Evolutionary conservation across 176 grass and related monocot genomes (phyloP).

Genomic region (Canna indica): DNA sequence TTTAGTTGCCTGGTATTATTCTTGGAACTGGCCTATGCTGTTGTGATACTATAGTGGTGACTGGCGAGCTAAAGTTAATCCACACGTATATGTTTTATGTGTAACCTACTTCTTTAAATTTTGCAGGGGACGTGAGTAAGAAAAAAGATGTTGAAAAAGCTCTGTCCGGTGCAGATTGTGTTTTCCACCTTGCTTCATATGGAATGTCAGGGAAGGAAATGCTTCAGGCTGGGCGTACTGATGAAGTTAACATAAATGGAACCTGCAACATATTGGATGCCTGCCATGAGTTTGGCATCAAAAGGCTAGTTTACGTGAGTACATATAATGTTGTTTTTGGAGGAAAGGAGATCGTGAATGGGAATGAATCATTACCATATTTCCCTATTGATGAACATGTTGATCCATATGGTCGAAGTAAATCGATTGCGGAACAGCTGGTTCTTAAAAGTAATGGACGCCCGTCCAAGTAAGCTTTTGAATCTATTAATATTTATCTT

Average conservation of each 20-base stretch:
- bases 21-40: background rate
- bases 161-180: slow-evolving; percentile 42
- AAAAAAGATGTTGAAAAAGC: slow-evolving; percentile 50
- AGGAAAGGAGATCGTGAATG: slow-evolving; percentile 59
- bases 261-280: slow-evolving; percentile 67
- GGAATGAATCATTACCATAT: slow-evolving; percentile 63
- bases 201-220: slow-evolving; percentile 97
- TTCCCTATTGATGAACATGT: slow-evolving; percentile 75
- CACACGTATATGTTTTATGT: background rate
- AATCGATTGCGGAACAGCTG: slow-evolving; percentile 77
- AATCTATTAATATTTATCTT: background rate
- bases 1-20: background rate
- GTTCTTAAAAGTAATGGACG: slow-evolving; percentile 74
- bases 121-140: slow-evolving; percentile 54
- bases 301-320: slow-evolving; percentile 83
- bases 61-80: background rate
- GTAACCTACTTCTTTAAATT: background rate
- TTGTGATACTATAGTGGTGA: background rate
- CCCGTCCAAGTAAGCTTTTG: slow-evolving; percentile 55
- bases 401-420: slow-evolving; percentile 81
- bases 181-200: slow-evolving; percentile 87
- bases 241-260: slow-evolving; percentile 79
- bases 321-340: slow-evolving; percentile 85
- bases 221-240: slow-evolving; percentile 44
- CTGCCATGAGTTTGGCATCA: slow-evolving; percentile 53